Evolutionary conservation across 2,329 filamentous ascomycete species (phyloP), one percentile per base, ranked within the genome.

Genomic region (Chrysosporium queenslandicum): DNA sequence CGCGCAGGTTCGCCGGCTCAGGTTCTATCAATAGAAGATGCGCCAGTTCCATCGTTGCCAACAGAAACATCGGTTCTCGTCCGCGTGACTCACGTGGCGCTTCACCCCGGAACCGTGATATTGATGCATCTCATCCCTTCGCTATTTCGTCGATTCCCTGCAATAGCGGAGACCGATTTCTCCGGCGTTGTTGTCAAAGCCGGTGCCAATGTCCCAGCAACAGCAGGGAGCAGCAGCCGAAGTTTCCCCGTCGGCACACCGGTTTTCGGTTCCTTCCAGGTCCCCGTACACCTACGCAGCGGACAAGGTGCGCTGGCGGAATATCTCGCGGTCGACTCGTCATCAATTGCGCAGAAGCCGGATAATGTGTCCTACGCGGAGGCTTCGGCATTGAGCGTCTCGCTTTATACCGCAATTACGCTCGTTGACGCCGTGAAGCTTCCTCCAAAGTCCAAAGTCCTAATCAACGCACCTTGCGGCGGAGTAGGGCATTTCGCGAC

Each of bases 241-340:
- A 34, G 14, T 21, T 56, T 56, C 21, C 51, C 46, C 5, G 25
- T 43, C 18, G 54, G 54, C 1, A 56, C 36, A 2, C 34, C 51
- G 6, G 54, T 56, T 21, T 56, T 56, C 21, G 54, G 54, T 21
- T 53, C 54, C n/a, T 32, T 56, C n/a, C 34, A 52, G n/a, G 54
- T 56, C 16, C 43, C 41, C 4, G 25, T 45, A 3, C 46, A 53
- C 34, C 32, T 56, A n/a, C 23, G 54, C 32, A 43, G 21, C 20
- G 54, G 54, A 4, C 46, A 45, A 4, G 54, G 54, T 7, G 50
- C 46, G 6, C 14, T 53, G 47, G 51, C 41, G 5, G 50, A 56
- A 32, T 56, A 56, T 43, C 40, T 56, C 16, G 46, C 54, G 9
- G 32, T 56, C 9, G 54, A 56, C 30, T 42, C 50, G 14, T 53